Evolutionary conservation across 306 rosid species (phyloP), one percentile per base, ranked within the genome.

Genomic region (Quercus alba): DNA sequence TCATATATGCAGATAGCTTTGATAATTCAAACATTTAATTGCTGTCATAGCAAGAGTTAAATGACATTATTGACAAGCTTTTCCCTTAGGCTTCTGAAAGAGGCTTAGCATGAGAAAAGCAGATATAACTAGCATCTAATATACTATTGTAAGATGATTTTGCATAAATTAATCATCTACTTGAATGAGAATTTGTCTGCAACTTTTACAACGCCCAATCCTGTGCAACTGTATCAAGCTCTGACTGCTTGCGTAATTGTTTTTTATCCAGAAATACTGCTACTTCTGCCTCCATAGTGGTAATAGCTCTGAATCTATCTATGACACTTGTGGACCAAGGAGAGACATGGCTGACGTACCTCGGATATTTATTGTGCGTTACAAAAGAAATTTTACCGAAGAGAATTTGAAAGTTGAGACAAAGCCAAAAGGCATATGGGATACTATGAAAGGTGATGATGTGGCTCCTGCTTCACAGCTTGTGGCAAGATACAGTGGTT

Each of bases 401-500:
- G 84, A 76, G 56, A 79, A 88, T 75, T 72, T 54, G 25, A 84
- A 88, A 82, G 74, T 82, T 19, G 70, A 93, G 77, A 83, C 56
- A 74, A 86, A 75, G 83, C 61, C 84, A 18, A 90, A 71, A 69
- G 78, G 74, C 81, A 30, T 82, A 54, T 82, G 87, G 84, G 90
- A 86, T 69, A 19, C 81, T 19, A 57, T 85, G 7, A 81, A 83
- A 54, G 88, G 85, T 4, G 81, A 81, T 63, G 99, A 93, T 41
- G 38, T 83, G 54, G 98, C 93, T 84, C 92, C 81, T 72, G 93
- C 96, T 44, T 86, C 96, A 74, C 99, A 93, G 85, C 94, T 91
- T 75, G 97, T 95, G 82, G 97, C 98, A 17, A 89, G 84, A 80
- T 95, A 91, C 91, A 91, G 89, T 76, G 99, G 97, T 75, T 84